Evolutionary conservation across 2,329 filamentous ascomycete genomes (phyloP), one percentile per base, ranked within the genome.

Genomic region (Aspergillus aculeatinus): DNA sequence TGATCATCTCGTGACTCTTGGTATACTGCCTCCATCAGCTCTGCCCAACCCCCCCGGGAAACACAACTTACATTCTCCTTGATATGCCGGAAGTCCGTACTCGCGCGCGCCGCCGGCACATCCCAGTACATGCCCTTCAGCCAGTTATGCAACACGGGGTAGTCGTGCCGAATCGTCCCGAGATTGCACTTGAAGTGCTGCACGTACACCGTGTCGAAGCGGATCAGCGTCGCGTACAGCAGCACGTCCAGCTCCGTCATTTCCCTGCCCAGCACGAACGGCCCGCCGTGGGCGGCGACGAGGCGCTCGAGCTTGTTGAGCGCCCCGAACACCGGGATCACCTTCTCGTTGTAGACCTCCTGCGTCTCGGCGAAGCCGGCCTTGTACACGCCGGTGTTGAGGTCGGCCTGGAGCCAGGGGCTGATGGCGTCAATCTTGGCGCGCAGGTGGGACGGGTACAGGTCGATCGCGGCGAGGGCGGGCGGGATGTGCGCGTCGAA

Each of bases 101-200:
- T 86, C 65, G 85, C 82, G 59, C 71, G 79, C 62, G 85, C 86
- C 0, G 80, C 84, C 19, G 74, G 67, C 1, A 83, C 77, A 60
- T 83, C 81, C 80, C 82, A 86, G 73, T 87, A 88, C 69, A 87
- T 68, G 35, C 79, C 79, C 72, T 81, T 85, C 63, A 88, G 64
- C 84, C 85, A 88, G 63, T 86, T 84, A 68, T 86, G 79, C 58
- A 88, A 67, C 11, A 83, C 78, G 0, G 86, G 86, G 65, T 88
- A 88, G 58, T 84, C 80, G 66, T 84, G 81, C 5, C 86, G 75
- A 48, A 89, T 81, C 11, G 78, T 87, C 2, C 85, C 84, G 31
- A 88, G 70, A 69, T 88, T 88, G 67, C 84, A 86, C 74, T 88
- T 88, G 77, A 88, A 88, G 72, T 88, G 85, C 76, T 88, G 85